phyloP scores from a whole-genome alignment of 2,329 filamentous ascomycete species.

The Aspergillus amoenus region DNA sequence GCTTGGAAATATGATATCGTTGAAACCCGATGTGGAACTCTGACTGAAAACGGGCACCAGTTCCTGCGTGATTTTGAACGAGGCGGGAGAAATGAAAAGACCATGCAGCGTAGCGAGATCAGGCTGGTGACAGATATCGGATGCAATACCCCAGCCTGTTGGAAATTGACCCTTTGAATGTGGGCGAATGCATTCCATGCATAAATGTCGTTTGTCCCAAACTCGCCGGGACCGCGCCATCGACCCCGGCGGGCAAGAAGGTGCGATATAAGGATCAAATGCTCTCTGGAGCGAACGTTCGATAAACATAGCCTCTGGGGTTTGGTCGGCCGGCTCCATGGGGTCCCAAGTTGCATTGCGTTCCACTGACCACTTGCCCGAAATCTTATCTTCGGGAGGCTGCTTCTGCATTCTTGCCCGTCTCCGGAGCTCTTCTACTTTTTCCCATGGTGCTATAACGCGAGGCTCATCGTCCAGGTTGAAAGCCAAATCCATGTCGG shows the following conservation, averaged over 20 bases:
- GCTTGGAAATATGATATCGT: constrained; percentile 73
- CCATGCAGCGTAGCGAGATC: constrained; percentile 73
- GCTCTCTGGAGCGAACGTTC: constrained; percentile 42
- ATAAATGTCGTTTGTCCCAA: constrained; percentile 66
- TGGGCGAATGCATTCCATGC: constrained; percentile 60
- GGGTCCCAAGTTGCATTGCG: constrained; percentile 40
- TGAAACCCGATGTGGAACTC: constrained; percentile 69
- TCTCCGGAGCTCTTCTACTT: constrained; percentile 38
- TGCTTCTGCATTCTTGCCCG: constrained; percentile 22
- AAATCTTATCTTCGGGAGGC: constrained; percentile 22
- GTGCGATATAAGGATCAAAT: constrained; percentile 44
- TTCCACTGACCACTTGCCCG: constrained; percentile 36
- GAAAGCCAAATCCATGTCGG: constrained; percentile 64
- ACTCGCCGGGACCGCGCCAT: constrained; percentile 57
- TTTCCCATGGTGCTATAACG: constrained; percentile 54
- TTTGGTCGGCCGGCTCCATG: constrained; percentile 35
- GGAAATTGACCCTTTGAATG: constrained; percentile 70
- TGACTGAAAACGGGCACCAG: constrained; percentile 75
- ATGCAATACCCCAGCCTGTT: constrained; percentile 62
- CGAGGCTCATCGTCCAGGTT: constrained; percentile 63
- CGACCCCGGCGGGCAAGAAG: constrained; percentile 64
- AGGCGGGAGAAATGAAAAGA: constrained; percentile 66
- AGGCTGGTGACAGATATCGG: constrained; percentile 73
- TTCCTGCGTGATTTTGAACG: constrained; percentile 61
- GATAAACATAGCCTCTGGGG: constrained; percentile 37